These are phyloP conservation scores for Diplodia scrobiculata DNA, from an alignment of 2,329 filamentous ascomycete genomes.

Conservation along the genomic window DNA sequence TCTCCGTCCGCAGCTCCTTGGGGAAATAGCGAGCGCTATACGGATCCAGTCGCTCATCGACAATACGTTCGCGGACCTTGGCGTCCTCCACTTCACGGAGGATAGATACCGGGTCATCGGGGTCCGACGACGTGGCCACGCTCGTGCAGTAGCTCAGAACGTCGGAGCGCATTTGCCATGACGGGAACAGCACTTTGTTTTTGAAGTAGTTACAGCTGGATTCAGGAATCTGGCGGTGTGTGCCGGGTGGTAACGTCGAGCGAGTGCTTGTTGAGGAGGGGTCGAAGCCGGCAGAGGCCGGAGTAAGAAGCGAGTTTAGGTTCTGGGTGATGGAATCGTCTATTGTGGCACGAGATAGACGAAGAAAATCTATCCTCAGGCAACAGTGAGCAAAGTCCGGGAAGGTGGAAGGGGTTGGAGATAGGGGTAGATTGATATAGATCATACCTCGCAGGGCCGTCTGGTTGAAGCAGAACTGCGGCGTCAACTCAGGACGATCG, in stretches of 20 bases:
- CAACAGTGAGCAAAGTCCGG: conserved; percentile 24
- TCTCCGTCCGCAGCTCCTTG: conserved; percentile 76
- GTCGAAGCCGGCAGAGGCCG: conserved; percentile 72
- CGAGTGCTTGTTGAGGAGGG: conserved; percentile 72
- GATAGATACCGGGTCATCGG: conserved; percentile 77
- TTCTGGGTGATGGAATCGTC: conserved; percentile 94
- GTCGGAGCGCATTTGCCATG: conserved; percentile 81
- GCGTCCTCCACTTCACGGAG: conserved; percentile 70
- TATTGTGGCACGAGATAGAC: conserved; percentile 77
- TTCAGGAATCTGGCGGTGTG: conserved; percentile 58
- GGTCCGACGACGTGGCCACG: conserved; percentile 84
- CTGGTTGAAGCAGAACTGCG: conserved; percentile 57
- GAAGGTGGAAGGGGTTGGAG: too few species aligned
- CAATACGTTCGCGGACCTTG: conserved; percentile 68
- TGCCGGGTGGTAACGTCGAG: conserved; percentile 53
- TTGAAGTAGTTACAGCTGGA: conserved; percentile 72
- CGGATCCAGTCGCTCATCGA: conserved; percentile 88
- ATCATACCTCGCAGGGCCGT: conserved; percentile 52
- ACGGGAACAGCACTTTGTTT: conserved; percentile 76
- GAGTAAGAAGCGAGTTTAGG: conserved; percentile 83
- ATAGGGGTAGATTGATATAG: not conserved
- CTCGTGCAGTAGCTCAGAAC: conserved; percentile 86
- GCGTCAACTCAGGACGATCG: conserved; percentile 47
- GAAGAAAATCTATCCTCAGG: conserved; percentile 73
- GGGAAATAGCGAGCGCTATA: conserved; percentile 85